Evolutionary conservation across 148 eudicot genomes (phyloP), one percentile per base, ranked within the genome.

Genomic region (Rhododendron williamsianum): DNA sequence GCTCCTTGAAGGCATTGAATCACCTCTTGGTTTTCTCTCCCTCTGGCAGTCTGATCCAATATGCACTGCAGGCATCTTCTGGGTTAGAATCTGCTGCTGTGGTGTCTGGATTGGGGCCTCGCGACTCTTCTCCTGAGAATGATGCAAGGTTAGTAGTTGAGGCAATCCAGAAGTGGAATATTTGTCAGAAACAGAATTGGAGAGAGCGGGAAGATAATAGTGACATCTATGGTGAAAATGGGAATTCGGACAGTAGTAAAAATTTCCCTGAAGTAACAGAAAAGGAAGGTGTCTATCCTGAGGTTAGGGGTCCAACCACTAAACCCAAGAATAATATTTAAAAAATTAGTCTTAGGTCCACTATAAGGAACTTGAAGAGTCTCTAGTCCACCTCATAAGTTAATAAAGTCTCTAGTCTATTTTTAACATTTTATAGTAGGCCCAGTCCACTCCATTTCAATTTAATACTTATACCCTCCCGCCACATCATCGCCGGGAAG

Each of bases 121-220:
- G 86, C 84, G 93, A 90, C 33, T 84, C 92, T 19, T 80, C 81
- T 82, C 79, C 84, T 52, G 95, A 91, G 21, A 48, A 76, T 88
- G 95, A 92, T 86, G 82, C 90, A 51, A 91, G 90, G 88, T 86
- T 94, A 30, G 81, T 36, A 19, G 93, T 95, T 56, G 94, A 94
- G 88, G 90, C 94, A 45, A 90, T 91, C 27, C 93, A 90, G 87
- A 95, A 92, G 88, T 94, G 98, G 97, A 93, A 94, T 86, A 93
- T 94, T 30, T 90, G 90, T 90, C 96, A 91, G 85, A 94, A 93
- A 86, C 91, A 90, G 49, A 86, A 85, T 19, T 89, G 91, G 41
- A 90, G 92, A 88, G 92, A 90, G 54, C 90, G 89, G 82, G 95
- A 89, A 49, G 93, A 93, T 86, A 88, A 86, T 87, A 79, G 86